These are phyloP conservation scores for Zizania latifolia DNA, from an alignment of 176 grass and related monocot genomes.

Conservation along the genomic window DNA sequence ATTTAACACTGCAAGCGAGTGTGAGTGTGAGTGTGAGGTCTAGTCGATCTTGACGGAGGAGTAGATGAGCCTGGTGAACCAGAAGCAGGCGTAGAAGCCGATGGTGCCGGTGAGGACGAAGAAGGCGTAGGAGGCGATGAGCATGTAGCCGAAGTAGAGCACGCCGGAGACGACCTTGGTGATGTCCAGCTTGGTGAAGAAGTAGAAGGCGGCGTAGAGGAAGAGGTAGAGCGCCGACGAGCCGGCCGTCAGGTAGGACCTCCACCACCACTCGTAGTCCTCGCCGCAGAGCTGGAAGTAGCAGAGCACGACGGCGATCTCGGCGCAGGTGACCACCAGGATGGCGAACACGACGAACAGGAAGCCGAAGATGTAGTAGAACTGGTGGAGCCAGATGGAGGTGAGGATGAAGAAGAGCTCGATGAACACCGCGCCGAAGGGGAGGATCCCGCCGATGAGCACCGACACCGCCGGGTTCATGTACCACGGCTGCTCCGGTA, in stretches of 20 bases:
- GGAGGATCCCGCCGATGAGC: slow-evolving; percentile 87
- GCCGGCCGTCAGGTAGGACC: slow-evolving; percentile 79
- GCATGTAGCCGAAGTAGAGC: slow-evolving; percentile 90
- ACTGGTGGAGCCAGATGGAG: slow-evolving; percentile 88
- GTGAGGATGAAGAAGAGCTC: slow-evolving; percentile 98
- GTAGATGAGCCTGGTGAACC: slow-evolving; percentile 84
- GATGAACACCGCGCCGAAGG: slow-evolving; percentile 86
- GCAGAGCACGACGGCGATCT: slow-evolving; percentile 88
- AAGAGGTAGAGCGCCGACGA: slow-evolving; percentile 85
- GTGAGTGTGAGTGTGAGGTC: background rate
- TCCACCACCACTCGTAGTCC: slow-evolving; percentile 93
- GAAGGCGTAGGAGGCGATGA: slow-evolving; percentile 83
- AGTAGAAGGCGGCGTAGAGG: slow-evolving; percentile 71
- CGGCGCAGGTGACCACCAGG: slow-evolving; percentile 62
- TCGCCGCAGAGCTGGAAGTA: slow-evolving; percentile 96
- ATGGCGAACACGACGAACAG: slow-evolving; percentile 86
- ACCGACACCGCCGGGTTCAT: slow-evolving; percentile 72
- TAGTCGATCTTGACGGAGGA: slow-evolving; percentile 91
- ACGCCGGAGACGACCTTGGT: slow-evolving; percentile 69
- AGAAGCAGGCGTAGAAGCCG: slow-evolving; percentile 82
- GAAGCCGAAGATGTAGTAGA: slow-evolving; percentile 97
- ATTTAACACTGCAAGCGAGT: background rate
- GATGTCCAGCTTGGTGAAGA: slow-evolving; percentile 90
- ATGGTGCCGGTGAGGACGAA: slow-evolving; percentile 80
- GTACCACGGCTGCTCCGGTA: slow-evolving; percentile 87